phyloP scores from a whole-genome alignment of 306 rosid genomes.

The Vigna hirtella region DNA sequence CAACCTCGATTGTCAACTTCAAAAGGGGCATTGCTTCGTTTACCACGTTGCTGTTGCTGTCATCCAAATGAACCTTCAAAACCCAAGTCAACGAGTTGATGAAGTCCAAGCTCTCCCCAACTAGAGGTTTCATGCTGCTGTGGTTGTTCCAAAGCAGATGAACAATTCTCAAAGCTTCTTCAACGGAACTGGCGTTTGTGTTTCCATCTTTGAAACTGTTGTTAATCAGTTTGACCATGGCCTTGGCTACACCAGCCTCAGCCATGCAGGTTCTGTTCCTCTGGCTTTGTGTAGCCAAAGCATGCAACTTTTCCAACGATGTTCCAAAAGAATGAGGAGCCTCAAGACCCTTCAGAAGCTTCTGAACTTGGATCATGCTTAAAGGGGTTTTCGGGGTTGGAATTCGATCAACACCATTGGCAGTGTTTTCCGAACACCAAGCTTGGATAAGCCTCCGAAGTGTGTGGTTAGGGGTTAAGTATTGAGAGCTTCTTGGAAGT shows the following conservation, averaged over 20 bases:
- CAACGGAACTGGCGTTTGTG: slow-evolving; percentile 24
- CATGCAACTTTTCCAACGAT: slow-evolving; percentile 56
- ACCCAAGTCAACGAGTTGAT: slow-evolving; percentile 65
- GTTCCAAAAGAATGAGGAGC: slow-evolving; percentile 1
- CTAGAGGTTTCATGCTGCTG: slow-evolving; percentile 45
- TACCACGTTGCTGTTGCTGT: slow-evolving; percentile 41
- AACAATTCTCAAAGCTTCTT: slow-evolving; percentile 59
- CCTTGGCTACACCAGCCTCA: slow-evolving; percentile 62
- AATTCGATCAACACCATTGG: slow-evolving; percentile 50
- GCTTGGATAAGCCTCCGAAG: slow-evolving; percentile 71
- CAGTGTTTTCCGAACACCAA: slow-evolving; percentile 59
- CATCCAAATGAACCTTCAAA: slow-evolving; percentile 47
- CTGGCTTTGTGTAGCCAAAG: slow-evolving; percentile 49
- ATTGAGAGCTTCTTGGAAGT: slow-evolving; percentile 50
- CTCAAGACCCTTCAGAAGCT: slow-evolving; percentile 55
- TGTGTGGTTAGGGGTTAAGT: slow-evolving; percentile 78
- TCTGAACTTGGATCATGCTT: slow-evolving; percentile 44
- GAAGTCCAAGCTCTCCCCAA: slow-evolving; percentile 53
- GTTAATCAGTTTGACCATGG: slow-evolving; percentile 48
- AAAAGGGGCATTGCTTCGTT: slow-evolving; percentile 58
- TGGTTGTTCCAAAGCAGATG: slow-evolving; percentile 49
- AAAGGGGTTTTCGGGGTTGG: slow-evolving; percentile 52
- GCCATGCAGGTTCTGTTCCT: slow-evolving; percentile 60
- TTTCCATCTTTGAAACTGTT: slow-evolving; percentile 49
- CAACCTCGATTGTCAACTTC: slow-evolving; percentile 46